These are phyloP conservation scores for Saccharomycopsis guyanensis DNA, from an alignment of 805 yeast species.

Conservation along the genomic window DNA sequence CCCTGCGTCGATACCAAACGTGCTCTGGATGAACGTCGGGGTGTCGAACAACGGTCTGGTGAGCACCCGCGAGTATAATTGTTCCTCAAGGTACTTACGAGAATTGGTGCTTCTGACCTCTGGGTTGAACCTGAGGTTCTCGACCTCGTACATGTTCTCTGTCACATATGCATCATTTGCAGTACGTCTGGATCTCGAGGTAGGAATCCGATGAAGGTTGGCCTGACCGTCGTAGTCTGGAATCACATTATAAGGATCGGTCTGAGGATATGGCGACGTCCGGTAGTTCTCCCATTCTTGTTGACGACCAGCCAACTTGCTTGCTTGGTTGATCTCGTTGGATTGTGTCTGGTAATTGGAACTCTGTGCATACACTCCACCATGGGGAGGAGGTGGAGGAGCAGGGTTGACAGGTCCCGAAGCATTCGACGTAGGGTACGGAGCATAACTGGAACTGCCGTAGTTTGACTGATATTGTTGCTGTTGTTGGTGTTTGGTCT, in stretches of 20 bases:
- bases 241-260: constrained; percentile 5
- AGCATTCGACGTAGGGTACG: constrained; percentile 3
- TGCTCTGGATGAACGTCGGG: constrained; percentile 15
- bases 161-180: neutral
- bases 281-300: no score
- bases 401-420: no score
- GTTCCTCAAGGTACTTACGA: constrained; percentile 12
- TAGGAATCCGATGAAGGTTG: neutral
- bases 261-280: neutral
- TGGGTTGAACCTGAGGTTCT: neutral
- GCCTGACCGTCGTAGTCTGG: neutral
- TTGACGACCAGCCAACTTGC: neutral
- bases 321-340: neutral
- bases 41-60: constrained; percentile 15
- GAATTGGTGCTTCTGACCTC: constrained; percentile 5
- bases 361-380: no score
- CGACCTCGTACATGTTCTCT: neutral
- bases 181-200: neutral
- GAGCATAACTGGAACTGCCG: neutral
- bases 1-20: constrained; percentile 15
- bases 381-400: no score
- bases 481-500: no score
- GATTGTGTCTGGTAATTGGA: no score
- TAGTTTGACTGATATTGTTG: no score
- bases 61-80: constrained; percentile 17